These are phyloP conservation scores for Blastocystis sp. DNA, from an alignment of 352 stramenopile genomes.

Conservation along the genomic window DNA sequence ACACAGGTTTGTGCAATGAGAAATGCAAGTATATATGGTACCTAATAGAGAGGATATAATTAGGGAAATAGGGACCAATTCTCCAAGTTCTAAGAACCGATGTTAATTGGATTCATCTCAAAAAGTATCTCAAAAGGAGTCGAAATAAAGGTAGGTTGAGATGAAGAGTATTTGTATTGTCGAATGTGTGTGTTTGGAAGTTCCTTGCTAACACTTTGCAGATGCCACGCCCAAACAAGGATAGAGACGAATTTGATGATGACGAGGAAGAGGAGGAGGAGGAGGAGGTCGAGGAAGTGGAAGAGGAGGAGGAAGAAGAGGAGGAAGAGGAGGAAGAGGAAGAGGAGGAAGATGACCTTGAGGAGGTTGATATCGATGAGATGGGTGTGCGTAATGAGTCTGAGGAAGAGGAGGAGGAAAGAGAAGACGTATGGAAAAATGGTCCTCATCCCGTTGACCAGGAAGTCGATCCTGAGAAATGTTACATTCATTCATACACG, in stretches of 20 bases:
- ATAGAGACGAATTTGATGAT: conserved; percentile 53
- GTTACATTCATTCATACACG: conserved; percentile 56
- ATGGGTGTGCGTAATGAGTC: conserved; percentile 53
- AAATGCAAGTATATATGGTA: neutral
- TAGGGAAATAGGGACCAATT: neutral
- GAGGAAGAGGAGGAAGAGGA: conserved; percentile 60
- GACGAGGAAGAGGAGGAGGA: conserved; percentile 57
- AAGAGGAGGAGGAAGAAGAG: conserved; percentile 51
- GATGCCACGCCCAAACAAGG: conserved; percentile 4
- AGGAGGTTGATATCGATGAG: conserved; percentile 61
- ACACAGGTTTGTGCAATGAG: neutral
- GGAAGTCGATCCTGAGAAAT: conserved; percentile 57
- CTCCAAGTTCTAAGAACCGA: neutral
- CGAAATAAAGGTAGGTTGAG: neutral
- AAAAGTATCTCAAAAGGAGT: neutral
- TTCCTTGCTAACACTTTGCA: neutral
- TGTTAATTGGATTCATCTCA: neutral
- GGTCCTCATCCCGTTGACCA: conserved; percentile 60
- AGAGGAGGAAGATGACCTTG: conserved; percentile 49
- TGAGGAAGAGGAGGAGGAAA: conserved; percentile 61
- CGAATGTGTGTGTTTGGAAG: neutral
- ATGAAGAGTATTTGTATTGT: neutral
- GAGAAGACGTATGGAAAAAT: conserved; percentile 62
- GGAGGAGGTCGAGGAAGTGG: conserved; percentile 51
- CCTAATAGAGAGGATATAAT: neutral